Base-by-base conservation (phyloP, 2,329 filamentous ascomycete genomes). In the Chrysoporthe austroafricana region DNA sequence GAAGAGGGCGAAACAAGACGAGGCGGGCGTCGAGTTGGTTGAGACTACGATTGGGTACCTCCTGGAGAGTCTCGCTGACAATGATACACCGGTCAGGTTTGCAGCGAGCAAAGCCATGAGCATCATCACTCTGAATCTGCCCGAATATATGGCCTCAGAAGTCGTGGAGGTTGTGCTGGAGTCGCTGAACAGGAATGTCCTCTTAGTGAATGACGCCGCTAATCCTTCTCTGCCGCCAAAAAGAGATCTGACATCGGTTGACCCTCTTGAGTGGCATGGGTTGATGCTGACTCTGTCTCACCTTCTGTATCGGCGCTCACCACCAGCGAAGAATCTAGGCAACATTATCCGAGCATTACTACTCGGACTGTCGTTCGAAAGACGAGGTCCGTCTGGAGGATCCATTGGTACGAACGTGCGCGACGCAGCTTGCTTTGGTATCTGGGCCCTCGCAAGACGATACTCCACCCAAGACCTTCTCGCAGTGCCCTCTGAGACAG, bases 341-440 rank as follows among this genome's bases (percentile, higher is more conserved):
- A 86, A 90, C 64, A 92, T 97, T 54, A 83, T 97, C 2, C 89
- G 91, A 68, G 90, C 91, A 2, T 83, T 98, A 18, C 80, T 97
- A 0, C 86, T 92, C 11, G 94, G 93, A 0, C 83, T 98, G 36
- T 89, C 89, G 0, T 99, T 98, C 75, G 94, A 99, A 77, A 93
- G 97, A 74, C 87, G 94, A 68, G 92, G 91, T 58, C 87, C 93
- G 0, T 93, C 93, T 3, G 95, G 96, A n/a, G 89, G 86, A 14
- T 94, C 93, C 3, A 84, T 95, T 13, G 96, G 96, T 1, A 91
- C 92, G 1, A 97, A 96, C 73, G 94, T 99, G 18, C 88, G 96
- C 59, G 96, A 99, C 80, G 95, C 96, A 14, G 93, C 96, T 3
- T 97, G 94, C 76, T 99, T 98, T 76, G 96, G 96, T 7, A 90